phyloP scores from a whole-genome alignment of 345 rosid genomes.

The Laguncularia racemosa region DNA sequence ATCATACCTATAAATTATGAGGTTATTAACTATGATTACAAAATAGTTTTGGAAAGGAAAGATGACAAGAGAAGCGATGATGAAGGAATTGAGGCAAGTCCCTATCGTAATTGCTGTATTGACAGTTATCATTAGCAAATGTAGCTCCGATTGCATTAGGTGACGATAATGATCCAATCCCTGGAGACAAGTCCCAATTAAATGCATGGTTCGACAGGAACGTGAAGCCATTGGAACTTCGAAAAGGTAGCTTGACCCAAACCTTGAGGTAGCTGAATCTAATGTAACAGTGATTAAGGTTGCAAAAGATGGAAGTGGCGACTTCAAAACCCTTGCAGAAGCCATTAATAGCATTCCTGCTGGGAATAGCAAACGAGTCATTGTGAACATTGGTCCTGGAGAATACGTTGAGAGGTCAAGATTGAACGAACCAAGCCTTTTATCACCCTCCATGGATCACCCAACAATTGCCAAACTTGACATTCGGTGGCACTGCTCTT shows the following conservation, averaged over 20 bases:
- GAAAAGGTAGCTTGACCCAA: constrained; percentile 38
- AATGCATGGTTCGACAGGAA: constrained; percentile 30
- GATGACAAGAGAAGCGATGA: too few species aligned
- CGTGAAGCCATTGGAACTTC: constrained; percentile 21
- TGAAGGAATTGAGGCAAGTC: too few species aligned
- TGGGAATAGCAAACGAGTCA: constrained; percentile 41
- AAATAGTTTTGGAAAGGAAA: too few species aligned
- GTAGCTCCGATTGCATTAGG: too few species aligned
- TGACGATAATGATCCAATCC: constrained; percentile 25
- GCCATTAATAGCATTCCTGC: constrained; percentile 42
- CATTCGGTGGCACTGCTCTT: too few species aligned
- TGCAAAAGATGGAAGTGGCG: constrained; percentile 12
- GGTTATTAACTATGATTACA: too few species aligned
- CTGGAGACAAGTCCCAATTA: constrained; percentile 20
- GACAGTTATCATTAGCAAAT: too few species aligned
- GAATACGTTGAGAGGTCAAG: constrained; percentile 20
- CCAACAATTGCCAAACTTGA: constrained; percentile 21
- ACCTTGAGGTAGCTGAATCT: constrained; percentile 38
- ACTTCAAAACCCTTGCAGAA: constrained; percentile 36
- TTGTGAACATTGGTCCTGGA: constrained; percentile 31
- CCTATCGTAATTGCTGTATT: too few species aligned
- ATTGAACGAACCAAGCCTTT: constrained; percentile 34
- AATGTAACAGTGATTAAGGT: constrained; percentile 29
- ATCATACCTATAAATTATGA: too few species aligned
- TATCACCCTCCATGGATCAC: constrained; percentile 41